phyloP scores from a whole-genome alignment of 305 asterid genomes.

The Striga hermonthica region DNA sequence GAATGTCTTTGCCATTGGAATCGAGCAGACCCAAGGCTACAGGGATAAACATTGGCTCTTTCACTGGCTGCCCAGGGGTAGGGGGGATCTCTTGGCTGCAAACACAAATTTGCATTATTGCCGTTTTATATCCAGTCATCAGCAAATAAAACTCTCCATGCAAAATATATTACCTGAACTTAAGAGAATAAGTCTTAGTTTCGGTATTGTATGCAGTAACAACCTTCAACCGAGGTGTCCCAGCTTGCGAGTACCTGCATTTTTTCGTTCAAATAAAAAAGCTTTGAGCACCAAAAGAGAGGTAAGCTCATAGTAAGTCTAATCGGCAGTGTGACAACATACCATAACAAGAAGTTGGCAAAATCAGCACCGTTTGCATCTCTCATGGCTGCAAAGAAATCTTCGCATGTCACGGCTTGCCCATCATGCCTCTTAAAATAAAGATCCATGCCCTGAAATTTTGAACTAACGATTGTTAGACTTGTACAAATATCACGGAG shows the following conservation, averaged over 20 bases:
- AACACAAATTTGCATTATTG: constrained; percentile 16
- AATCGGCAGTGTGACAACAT: constrained; percentile 29
- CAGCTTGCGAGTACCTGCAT: constrained; percentile 98
- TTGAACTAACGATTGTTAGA: constrained; percentile 18
- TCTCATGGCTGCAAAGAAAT: constrained; percentile 92
- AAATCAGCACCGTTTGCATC: constrained; percentile 91
- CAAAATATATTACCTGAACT: constrained; percentile 59
- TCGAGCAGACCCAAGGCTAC: constrained; percentile 83
- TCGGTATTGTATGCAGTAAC: constrained; percentile 55
- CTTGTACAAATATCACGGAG: not conserved
- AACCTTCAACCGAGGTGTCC: constrained; percentile 79
- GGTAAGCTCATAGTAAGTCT: constrained; percentile 10
- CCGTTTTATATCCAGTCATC: constrained; percentile 6
- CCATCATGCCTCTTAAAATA: constrained; percentile 94
- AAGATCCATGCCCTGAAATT: constrained; percentile 82
- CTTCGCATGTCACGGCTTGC: constrained; percentile 96
- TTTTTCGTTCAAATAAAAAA: constrained; percentile 23
- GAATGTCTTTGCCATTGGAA: constrained; percentile 74
- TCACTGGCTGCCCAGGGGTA: constrained; percentile 78
- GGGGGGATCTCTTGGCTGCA: constrained; percentile 92
- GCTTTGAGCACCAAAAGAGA: constrained; percentile 20
- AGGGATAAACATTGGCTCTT: constrained; percentile 93
- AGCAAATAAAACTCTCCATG: constrained; percentile 6
- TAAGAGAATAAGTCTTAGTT: constrained; percentile 61
- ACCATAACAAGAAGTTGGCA: constrained; percentile 84